Conservation (phyloP, 441 rosid species). For the Flueggea neowawraea region DNA sequence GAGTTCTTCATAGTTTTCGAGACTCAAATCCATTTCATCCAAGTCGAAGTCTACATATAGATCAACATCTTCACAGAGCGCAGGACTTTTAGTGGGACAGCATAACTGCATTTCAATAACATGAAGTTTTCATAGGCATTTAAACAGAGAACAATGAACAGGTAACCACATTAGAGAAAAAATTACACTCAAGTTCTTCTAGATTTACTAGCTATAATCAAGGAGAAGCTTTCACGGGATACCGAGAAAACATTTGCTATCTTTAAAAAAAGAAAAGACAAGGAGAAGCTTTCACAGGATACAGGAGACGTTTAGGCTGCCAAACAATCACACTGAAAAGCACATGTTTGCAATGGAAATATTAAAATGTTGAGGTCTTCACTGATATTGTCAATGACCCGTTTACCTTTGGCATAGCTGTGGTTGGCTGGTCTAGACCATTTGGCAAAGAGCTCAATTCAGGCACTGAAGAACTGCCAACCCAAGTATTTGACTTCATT, state of each 20-base stretch:
- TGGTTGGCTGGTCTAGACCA: slow-evolving; percentile 33
- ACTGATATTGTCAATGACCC: background rate
- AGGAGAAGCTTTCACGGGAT: too few species aligned
- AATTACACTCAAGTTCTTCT: too few species aligned
- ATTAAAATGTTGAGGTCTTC: background rate
- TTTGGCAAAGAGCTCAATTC: slow-evolving; percentile 38
- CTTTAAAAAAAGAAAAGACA: too few species aligned
- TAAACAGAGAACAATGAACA: slow-evolving; percentile 9
- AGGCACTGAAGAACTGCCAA: slow-evolving; percentile 49
- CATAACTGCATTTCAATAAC: slow-evolving; percentile 39
- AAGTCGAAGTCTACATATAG: slow-evolving; percentile 70
- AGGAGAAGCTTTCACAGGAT: too few species aligned
- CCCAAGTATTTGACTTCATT: slow-evolving; percentile 37
- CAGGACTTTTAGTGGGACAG: slow-evolving; percentile 39
- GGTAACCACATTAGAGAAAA: background rate
- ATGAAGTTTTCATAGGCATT: slow-evolving; percentile 17
- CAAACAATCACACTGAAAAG: background rate
- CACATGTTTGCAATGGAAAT: background rate
- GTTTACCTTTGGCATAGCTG: slow-evolving; percentile 64
- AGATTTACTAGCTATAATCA: too few species aligned
- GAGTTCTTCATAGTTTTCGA: slow-evolving; percentile 96
- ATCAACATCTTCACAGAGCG: slow-evolving; percentile 59
- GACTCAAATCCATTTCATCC: slow-evolving; percentile 87
- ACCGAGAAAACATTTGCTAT: too few species aligned
- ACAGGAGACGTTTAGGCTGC: background rate